Conservation (phyloP, 768 basidiomycete genomes). For the Thelephora ganbajun region DNA sequence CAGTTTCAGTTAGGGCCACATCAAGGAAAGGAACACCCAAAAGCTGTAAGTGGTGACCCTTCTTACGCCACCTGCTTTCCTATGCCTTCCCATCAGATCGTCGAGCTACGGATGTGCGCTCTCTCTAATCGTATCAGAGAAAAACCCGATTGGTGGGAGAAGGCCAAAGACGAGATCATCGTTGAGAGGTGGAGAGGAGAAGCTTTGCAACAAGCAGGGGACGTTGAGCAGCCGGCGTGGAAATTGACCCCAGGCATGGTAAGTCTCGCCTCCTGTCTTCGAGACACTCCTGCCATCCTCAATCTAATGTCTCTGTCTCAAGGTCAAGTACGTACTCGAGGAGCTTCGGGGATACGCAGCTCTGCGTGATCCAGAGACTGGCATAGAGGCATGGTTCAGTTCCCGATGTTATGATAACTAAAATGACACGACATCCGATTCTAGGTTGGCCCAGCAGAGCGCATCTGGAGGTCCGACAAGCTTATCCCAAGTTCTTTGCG, state of each 20-base stretch:
- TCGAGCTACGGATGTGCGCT: slow-evolving; percentile 7
- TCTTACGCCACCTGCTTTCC: too few species aligned
- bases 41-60: too few species aligned
- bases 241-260: background rate
- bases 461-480: too few species aligned
- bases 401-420: too few species aligned
- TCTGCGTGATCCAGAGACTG: slow-evolving; percentile 5
- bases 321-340: slow-evolving; percentile 7
- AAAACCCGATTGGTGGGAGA: slow-evolving; percentile 10
- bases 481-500: too few species aligned
- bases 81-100: background rate
- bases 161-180: slow-evolving; percentile 6
- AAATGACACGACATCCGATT: too few species aligned
- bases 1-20: too few species aligned
- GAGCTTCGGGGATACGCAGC: slow-evolving; percentile 3
- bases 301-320: too few species aligned
- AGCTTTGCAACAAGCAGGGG: slow-evolving; percentile 4
- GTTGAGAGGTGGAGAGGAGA: slow-evolving; percentile 5
- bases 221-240: slow-evolving; percentile 3
- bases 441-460: too few species aligned
- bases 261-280: background rate
- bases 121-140: slow-evolving; percentile 4
- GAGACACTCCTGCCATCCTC: too few species aligned
- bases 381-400: slow-evolving; percentile 3
- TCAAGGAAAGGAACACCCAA: too few species aligned